phyloP scores from a whole-genome alignment of 805 yeast species.

The Candida multigemmis region DNA sequence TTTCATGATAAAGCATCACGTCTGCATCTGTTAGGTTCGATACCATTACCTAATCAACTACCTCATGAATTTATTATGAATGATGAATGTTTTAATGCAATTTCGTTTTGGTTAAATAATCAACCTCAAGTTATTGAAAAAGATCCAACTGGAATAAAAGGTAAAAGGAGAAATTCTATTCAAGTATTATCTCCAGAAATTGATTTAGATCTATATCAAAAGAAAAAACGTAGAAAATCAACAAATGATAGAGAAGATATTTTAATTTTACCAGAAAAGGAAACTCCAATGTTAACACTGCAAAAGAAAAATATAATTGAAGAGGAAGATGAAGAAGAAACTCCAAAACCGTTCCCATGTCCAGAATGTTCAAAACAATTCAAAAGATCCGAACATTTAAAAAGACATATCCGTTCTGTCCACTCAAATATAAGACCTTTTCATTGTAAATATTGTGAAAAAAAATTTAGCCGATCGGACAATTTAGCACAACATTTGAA shows the following conservation, averaged over 20 bases:
- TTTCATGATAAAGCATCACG: slow-evolving; percentile 1
- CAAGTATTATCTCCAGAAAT: slow-evolving; percentile 4
- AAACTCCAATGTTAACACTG: slow-evolving; percentile 4
- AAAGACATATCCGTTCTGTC: slow-evolving; percentile 33
- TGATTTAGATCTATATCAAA: not conserved
- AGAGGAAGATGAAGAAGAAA: slow-evolving; percentile 6
- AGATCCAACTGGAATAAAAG: slow-evolving; percentile 20
- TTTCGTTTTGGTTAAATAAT: slow-evolving; percentile 23
- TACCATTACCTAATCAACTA: not conserved
- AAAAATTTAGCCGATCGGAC: slow-evolving; percentile 33
- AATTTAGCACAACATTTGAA: slow-evolving; percentile 37
- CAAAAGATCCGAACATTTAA: slow-evolving; percentile 34
- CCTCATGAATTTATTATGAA: slow-evolving; percentile 18
- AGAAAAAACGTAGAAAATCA: not conserved
- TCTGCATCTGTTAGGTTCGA: not conserved
- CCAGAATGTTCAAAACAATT: slow-evolving; percentile 33
- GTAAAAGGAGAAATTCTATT: slow-evolving; percentile 14
- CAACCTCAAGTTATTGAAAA: slow-evolving; percentile 10
- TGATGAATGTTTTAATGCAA: slow-evolving; percentile 32
- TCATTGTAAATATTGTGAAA: slow-evolving; percentile 36
- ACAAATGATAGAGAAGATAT: too few relatives aligned
- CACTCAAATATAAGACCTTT: slow-evolving; percentile 37
- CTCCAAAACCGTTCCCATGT: slow-evolving; percentile 26
- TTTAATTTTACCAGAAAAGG: slow-evolving; percentile 2
- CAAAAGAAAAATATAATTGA: slow-evolving; percentile 1